Evolutionary conservation across 1,284 basidiomycete genomes (phyloP), one percentile per base, ranked within the genome.

Genomic region (Cryptococcus jaspeensis): DNA sequence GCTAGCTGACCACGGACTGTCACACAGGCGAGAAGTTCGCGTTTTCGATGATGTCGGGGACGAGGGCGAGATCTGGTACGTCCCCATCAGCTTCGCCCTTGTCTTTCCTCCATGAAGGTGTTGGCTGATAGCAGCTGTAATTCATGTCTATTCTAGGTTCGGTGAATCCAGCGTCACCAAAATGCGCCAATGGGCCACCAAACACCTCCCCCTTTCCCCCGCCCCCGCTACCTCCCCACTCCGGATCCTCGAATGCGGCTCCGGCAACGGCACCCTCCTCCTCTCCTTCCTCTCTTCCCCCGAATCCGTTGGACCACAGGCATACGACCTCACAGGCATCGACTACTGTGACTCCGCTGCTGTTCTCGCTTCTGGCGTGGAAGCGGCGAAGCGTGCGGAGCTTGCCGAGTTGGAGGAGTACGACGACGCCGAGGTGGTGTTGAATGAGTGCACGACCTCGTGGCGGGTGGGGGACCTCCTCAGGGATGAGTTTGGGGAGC

Each of bases 181-280:
- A 57, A 78, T 78, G 76, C 69, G 72, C 22, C 52, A 66, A 49
- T 78, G 76, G 76, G 74, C 72, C 11, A 56, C 59, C 38, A 55
- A 65, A 23, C 61, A 78, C 58, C 61, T 77, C 1, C 60, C 67
- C 13, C 43, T 58, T 9, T 50, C 61, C 11, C 12, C 52, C 8
- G 48, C 51, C 15, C 69, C 71, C 6, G 45, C 37, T 56, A 65
- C 18, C 62, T 77, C 58, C 15, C 68, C 72, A 5, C 49, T 72
- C 6, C 63, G 69, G 25, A 62, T 75, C 1, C 58, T 76, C 35
- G 74, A 75, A 59, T 74, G 72, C 60, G 73, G 74, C 3, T 64
- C 62, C 32, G 76, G 76, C 20, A 78, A 78, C 62, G 76, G 75
- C 25, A 78, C 76, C 1, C 66, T 78, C 16, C 67, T 78, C 7